Conservation (phyloP, 257 asterid genomes). For the Rehmannia glutinosa region DNA sequence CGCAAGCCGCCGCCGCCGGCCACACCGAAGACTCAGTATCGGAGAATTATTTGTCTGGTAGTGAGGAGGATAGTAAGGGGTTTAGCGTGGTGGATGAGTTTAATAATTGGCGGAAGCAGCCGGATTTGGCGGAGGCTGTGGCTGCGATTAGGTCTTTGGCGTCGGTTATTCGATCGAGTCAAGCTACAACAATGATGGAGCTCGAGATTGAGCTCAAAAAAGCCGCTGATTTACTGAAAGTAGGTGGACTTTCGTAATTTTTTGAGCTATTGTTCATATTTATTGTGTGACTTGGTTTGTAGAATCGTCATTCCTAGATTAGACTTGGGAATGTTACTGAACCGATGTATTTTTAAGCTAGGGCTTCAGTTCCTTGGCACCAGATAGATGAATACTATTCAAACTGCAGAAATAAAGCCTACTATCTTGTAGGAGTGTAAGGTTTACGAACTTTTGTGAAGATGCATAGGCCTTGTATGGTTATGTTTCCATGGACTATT, state of each 20-base stretch:
- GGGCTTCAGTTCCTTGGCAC: neutral
- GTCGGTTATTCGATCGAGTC: conserved; percentile 71
- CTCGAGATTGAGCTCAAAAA: conserved; percentile 88
- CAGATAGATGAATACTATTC: neutral
- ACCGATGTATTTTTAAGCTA: neutral
- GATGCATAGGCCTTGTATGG: too few relatives aligned
- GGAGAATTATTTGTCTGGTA: conserved; percentile 25
- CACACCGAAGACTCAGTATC: conserved; percentile 33
- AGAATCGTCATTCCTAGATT: neutral
- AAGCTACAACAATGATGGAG: conserved; percentile 90
- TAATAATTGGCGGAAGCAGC: conserved; percentile 77
- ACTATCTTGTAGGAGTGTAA: too few relatives aligned
- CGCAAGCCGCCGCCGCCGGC: conserved; percentile 62
- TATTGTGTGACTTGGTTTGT: neutral
- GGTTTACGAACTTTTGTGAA: too few relatives aligned
- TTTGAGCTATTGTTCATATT: neutral
- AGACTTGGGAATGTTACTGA: neutral
- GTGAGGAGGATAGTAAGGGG: conserved; percentile 31
- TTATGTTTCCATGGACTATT: too few relatives aligned
- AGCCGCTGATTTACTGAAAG: conserved; percentile 84
- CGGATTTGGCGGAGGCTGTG: conserved; percentile 94
- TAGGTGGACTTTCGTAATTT: conserved; percentile 13
- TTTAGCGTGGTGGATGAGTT: conserved; percentile 76
- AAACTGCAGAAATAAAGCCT: too few relatives aligned
- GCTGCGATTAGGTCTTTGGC: conserved; percentile 96